Evolutionary conservation across 352 stramenopile species (phyloP).

Genomic region (Globisporangium irregulare): DNA sequence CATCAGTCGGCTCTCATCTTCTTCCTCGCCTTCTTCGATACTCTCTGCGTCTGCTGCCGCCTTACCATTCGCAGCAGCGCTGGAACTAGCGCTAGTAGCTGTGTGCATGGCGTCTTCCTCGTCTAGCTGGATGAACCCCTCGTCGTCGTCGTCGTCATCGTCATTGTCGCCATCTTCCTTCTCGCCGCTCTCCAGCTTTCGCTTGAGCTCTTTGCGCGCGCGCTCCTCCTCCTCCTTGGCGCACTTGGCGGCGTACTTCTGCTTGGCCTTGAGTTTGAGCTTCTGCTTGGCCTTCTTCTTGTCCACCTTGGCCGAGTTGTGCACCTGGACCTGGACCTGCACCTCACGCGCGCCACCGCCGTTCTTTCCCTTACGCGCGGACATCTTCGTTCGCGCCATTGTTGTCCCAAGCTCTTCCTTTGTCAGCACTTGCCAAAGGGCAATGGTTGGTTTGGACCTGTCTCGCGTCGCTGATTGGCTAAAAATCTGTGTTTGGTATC

Average conservation of each 20-base stretch:
- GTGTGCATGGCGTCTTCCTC: conserved; percentile 9
- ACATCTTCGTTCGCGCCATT: conserved; percentile 52
- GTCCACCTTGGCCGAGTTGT: conserved; percentile 17
- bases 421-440: neutral
- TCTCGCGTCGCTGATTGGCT: neutral
- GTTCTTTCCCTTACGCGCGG: conserved; percentile 30
- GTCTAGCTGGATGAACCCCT: conserved; percentile 56
- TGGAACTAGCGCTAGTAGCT: neutral
- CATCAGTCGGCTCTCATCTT: conserved; percentile 27
- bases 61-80: neutral
- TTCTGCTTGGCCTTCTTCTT: conserved; percentile 55
- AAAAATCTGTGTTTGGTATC: neutral
- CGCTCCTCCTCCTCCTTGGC: conserved; percentile 53
- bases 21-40: conserved; percentile 30
- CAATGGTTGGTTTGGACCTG: conserved; percentile 7
- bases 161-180: conserved; percentile 10
- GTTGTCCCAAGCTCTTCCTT: conserved; percentile 2
- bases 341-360: conserved; percentile 25
- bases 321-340: conserved; percentile 19
- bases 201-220: conserved; percentile 9
- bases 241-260: conserved; percentile 47
- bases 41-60: neutral
- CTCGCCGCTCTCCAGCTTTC: conserved; percentile 6
- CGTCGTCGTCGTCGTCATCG: conserved; percentile 21
- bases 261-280: conserved; percentile 57